These are phyloP conservation scores for Citrus cavaleriei DNA, from an alignment of 345 rosid genomes.

Conservation along the genomic window DNA sequence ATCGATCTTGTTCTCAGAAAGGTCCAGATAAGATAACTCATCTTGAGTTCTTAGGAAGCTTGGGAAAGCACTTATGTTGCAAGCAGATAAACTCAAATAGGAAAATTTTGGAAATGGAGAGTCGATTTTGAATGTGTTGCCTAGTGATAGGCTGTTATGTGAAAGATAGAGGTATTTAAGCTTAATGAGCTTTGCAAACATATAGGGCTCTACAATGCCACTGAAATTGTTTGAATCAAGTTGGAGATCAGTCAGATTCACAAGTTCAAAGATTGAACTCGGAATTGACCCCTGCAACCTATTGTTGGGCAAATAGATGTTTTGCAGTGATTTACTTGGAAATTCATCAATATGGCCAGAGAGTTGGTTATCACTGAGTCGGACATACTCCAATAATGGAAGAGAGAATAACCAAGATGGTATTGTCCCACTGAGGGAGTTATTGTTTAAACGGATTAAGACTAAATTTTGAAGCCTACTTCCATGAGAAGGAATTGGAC, in stretches of 20 bases:
- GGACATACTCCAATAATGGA: background rate
- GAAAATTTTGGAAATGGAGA: background rate
- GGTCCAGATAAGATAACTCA: background rate
- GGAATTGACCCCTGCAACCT: conserved; percentile 18
- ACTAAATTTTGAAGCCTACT: background rate
- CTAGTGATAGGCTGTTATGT: background rate
- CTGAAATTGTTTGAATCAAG: conserved; percentile 20
- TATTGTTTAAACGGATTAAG: background rate
- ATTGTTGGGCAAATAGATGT: conserved; percentile 4
- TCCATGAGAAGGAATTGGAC: background rate
- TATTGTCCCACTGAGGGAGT: conserved; percentile 11
- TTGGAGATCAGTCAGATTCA: background rate
- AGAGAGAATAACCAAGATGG: conserved; percentile 17
- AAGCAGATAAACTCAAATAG: background rate
- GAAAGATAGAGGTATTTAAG: conserved; percentile 11
- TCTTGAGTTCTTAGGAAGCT: background rate
- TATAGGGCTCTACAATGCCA: conserved; percentile 8
- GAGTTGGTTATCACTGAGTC: background rate
- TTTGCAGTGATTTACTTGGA: background rate
- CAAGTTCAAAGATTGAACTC: background rate
- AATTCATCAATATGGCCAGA: conserved; percentile 12
- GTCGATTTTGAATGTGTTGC: background rate
- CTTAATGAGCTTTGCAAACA: conserved; percentile 15
- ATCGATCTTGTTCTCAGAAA: background rate
- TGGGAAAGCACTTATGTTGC: background rate